Percentiles rank a stretch among this genome's conserved stretches.
Conservation (phyloP, 768 basidiomycete genomes). For the Tylopilus sp. region DNA sequence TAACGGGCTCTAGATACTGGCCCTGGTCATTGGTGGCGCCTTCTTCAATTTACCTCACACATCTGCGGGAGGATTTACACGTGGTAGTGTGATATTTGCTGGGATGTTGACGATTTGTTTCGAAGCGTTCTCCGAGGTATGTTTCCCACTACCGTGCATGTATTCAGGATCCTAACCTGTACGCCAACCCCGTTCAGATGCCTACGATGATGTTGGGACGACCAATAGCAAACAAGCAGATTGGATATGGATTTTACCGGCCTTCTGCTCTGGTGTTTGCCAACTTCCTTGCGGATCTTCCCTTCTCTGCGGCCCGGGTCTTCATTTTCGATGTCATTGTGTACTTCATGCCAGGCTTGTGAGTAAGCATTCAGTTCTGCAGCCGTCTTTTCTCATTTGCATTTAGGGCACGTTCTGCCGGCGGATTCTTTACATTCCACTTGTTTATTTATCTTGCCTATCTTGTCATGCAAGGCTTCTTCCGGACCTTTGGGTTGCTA, state of each 20-base stretch:
- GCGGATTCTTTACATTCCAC: slow-evolving; percentile 56
- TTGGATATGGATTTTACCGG: slow-evolving; percentile 61
- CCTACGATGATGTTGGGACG: slow-evolving; percentile 78
- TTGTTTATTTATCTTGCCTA: slow-evolving; percentile 63
- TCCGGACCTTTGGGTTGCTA: slow-evolving; percentile 66
- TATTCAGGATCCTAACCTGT: slow-evolving; percentile 1
- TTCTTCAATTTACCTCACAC: slow-evolving; percentile 72
- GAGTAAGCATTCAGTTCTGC: slow-evolving; percentile 26
- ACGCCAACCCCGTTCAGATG: slow-evolving; percentile 39
- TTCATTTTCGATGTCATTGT: slow-evolving; percentile 61
- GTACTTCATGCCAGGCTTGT: slow-evolving; percentile 63
- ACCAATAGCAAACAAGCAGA: slow-evolving; percentile 70
- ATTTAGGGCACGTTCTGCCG: slow-evolving; percentile 33
- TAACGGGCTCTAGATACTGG: slow-evolving; percentile 10
- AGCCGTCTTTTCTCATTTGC: slow-evolving; percentile 16
- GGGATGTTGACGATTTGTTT: slow-evolving; percentile 64
- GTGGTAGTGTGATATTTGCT: slow-evolving; percentile 77
- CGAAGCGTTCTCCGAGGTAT: slow-evolving; percentile 69
- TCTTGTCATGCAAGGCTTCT: slow-evolving; percentile 80
- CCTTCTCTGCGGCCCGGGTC: slow-evolving; percentile 59
- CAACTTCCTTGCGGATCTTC: slow-evolving; percentile 66
- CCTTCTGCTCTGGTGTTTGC: slow-evolving; percentile 62
- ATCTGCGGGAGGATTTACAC: slow-evolving; percentile 81
- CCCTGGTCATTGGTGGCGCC: slow-evolving; percentile 69
- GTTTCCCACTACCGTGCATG: slow-evolving; percentile 14